Conservation (phyloP, 2,329 filamentous ascomycete genomes). For the Pestalotiopsis sp. region DNA sequence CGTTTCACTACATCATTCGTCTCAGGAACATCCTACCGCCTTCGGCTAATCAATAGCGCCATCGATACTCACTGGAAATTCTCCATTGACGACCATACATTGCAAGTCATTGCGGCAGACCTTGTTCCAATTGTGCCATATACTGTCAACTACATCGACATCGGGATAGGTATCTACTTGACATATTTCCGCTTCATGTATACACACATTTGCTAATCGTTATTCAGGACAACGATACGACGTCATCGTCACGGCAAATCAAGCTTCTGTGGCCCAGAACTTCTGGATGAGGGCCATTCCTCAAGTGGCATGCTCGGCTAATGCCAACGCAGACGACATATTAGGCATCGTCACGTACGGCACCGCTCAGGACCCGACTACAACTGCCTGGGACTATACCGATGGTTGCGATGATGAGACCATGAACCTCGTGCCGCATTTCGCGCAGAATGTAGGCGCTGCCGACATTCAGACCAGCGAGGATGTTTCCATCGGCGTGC, state of each 20-base stretch:
- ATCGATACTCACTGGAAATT: slow-evolving; percentile 45
- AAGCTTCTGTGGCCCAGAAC: slow-evolving; percentile 24
- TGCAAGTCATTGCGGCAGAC: slow-evolving; percentile 58
- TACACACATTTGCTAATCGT: background rate
- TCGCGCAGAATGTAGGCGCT: slow-evolving; percentile 35
- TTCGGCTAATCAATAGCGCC: slow-evolving; percentile 48
- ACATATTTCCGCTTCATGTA: background rate
- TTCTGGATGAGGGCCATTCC: slow-evolving; percentile 51
- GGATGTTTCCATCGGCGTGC: slow-evolving; percentile 15
- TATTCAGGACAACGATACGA: slow-evolving; percentile 29
- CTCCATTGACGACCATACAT: slow-evolving; percentile 52
- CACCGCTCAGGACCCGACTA: slow-evolving; percentile 20
- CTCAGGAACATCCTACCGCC: slow-evolving; percentile 45
- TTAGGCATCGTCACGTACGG: slow-evolving; percentile 39
- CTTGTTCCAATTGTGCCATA: slow-evolving; percentile 59
- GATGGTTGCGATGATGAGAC: slow-evolving; percentile 38
- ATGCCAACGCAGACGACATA: slow-evolving; percentile 15
- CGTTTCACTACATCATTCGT: slow-evolving; percentile 41
- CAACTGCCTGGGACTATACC: slow-evolving; percentile 15
- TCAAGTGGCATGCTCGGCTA: slow-evolving; percentile 38
- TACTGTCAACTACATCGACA: slow-evolving; percentile 41
- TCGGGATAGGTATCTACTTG: slow-evolving; percentile 38
- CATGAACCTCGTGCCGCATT: slow-evolving; percentile 35
- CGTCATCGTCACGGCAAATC: slow-evolving; percentile 16
- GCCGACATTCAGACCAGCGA: slow-evolving; percentile 26